Conservation (phyloP, 208 protist genomes). For the Trichomonas gallinae region DNA sequence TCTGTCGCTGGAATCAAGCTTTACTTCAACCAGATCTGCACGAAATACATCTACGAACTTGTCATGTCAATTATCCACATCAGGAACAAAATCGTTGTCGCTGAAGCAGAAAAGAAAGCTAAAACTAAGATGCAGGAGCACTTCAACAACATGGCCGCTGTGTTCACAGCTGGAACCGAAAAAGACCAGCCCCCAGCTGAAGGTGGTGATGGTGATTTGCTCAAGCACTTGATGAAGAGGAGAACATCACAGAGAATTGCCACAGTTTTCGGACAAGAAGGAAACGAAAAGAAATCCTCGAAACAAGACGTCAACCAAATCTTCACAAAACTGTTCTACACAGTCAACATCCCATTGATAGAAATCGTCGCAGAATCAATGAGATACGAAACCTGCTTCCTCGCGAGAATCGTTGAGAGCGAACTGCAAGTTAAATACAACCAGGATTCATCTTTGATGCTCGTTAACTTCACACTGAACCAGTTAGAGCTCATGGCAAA, state of each 20-base stretch:
- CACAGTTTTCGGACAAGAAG: neutral
- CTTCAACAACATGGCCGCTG: neutral
- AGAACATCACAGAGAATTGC: neutral
- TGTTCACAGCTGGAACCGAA: neutral
- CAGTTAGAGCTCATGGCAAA: neutral
- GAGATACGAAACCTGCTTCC: neutral
- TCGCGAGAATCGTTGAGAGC: neutral
- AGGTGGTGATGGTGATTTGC: neutral
- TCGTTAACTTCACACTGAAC: neutral
- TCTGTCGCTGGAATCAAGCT: neutral
- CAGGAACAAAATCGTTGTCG: neutral
- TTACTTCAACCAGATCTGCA: neutral
- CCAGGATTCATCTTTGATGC: neutral
- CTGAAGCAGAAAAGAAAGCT: neutral
- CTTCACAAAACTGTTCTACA: neutral
- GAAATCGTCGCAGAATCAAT: neutral
- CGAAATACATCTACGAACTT: neutral
- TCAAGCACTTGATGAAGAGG: neutral
- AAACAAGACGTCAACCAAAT: neutral
- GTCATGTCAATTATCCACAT: neutral
- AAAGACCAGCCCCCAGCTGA: no score
- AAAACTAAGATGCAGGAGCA: neutral
- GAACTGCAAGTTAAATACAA: neutral
- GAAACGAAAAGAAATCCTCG: neutral
- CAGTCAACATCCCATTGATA: neutral